A percentile compares a stretch with the other conserved stretches of the same genome.
phyloP scores from a whole-genome alignment of 208 protist genomes.

The Polymyxa betae region DNA sequence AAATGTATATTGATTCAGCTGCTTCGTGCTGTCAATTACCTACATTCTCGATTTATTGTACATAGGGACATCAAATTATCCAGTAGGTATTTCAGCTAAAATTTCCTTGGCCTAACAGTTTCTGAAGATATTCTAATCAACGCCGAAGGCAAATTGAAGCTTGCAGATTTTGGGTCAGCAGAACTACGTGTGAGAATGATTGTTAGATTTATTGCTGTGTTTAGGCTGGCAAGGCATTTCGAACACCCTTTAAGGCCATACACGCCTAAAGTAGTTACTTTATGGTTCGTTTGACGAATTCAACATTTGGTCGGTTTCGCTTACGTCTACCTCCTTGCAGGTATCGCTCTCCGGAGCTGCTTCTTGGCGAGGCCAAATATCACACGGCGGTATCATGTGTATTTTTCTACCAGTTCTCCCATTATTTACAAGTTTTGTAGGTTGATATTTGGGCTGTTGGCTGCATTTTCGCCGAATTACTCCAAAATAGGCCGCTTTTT shows the following conservation, averaged over 20 bases:
- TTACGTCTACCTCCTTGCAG: neutral
- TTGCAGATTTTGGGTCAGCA: constrained; percentile 15
- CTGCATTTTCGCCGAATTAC: constrained; percentile 65
- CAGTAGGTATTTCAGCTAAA: neutral
- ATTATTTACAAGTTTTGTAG: neutral
- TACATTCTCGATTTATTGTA: constrained; percentile 38
- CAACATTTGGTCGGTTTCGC: neutral
- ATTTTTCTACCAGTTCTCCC: neutral
- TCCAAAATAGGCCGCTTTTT: constrained; percentile 60
- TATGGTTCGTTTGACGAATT: constrained; percentile 43
- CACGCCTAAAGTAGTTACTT: constrained; percentile 55
- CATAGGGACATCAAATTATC: constrained; percentile 43
- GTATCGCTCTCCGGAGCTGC: constrained; percentile 53
- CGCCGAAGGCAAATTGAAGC: neutral
- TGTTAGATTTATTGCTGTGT: neutral
- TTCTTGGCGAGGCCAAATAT: constrained; percentile 44
- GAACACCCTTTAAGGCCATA: constrained; percentile 49
- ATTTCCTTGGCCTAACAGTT: neutral
- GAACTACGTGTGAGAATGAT: neutral
- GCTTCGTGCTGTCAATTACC: constrained; percentile 17
- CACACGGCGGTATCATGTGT: neutral
- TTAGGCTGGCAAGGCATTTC: constrained; percentile 32
- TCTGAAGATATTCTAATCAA: constrained; percentile 35
- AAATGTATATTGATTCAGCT: constrained; percentile 57
- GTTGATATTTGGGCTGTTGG: constrained; percentile 67